Evolutionary conservation across 495 filamentous ascomycete species (phyloP), one percentile per base, ranked within the genome.

Genomic region (Monascus purpureus): DNA sequence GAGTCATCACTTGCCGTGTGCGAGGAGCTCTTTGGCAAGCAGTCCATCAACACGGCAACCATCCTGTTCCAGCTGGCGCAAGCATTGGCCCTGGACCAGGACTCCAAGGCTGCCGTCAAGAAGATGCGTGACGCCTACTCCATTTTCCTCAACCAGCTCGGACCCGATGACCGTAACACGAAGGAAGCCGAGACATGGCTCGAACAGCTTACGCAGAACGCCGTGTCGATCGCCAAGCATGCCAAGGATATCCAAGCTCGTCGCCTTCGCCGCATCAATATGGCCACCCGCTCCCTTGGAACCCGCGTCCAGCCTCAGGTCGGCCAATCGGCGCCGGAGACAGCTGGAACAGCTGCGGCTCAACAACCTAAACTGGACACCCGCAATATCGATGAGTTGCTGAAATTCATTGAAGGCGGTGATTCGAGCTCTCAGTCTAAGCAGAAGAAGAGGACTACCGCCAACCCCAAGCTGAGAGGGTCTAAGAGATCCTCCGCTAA

Each of bases 51-150:
- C 55, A 83, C 86, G 1, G 92, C 87, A n/a, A 94, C 87, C 13
- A 75, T 99, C 11, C 72, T 90, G 32, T 96, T 96, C 74, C 92
- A 99, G 65, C 72, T 94, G 28, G 85, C 90, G 2, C 92, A 99
- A 50, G 86, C 88, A 1, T 64, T 96, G 27, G 92, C 92, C 18
- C 63, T 96, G 11, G 90, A 96, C 47, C 76, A 90, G 40, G 86
- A 96, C 47, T 75, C 83, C 26, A 93, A 88, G 67, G 77, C 60
- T 28, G 85, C 92, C 14, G 85, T 96, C 27, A 71, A 68, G 45
- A 76, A 79, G 49, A 99, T 99, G 92, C 76, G 82, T 18, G 86
- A 94, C 46, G 85, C 83, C 27, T 92, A 85, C 64, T 90, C 80
- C 58, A 92, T 96, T 54, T 99, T 99, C 75, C 72, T 81, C 28